Evolutionary conservation across 257 asterid species (phyloP), one percentile per base, ranked within the genome.

Genomic region (Fraxinus quadrangulata): DNA sequence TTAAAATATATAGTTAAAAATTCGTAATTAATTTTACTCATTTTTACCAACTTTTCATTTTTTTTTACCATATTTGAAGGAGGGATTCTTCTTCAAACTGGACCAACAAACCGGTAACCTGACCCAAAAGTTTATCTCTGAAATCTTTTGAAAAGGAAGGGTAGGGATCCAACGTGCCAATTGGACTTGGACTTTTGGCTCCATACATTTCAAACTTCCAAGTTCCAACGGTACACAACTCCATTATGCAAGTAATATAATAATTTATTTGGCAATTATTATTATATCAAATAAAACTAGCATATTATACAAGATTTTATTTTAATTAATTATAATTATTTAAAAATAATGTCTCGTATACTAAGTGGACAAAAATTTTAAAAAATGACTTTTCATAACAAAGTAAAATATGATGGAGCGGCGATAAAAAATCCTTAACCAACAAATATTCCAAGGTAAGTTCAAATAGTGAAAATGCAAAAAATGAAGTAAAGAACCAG

Each of bases 301-400:
- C 36, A 33, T 33, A 33, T 33, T 33, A 33, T 33, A 33, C 36
- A 33, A 33, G 36, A 33, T 33, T 4, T 33, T 33, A 4, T 33
- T 33, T 33, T 4, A 33, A 3, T 33, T 33, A 33, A 0, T 33
- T 33, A 33, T 33, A 33, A 33, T 3, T 33, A 3, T 33, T 33
- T 4, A 33, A 33, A 33, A 33, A 4, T 33, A 4, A 33, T 4
- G 59, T 16, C 59, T 47, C 7, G 59, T 14, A 4, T 4, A 47
- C 6, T 2, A 47, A 54, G 56, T 63, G 45, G 51, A 61, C 49
- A 40, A 72, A 72, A 67, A 79, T 77, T 36, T 36, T 40, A 1
- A 72, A 83, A 78, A 83, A 80, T 75, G 78, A 85, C 92, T 97
- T 98, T 91, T 96, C 86, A 88, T 95, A 39, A 11, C 16, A 12